Conservation (phyloP, 176 grass and related monocot genomes). For the Carex scoparia region DNA sequence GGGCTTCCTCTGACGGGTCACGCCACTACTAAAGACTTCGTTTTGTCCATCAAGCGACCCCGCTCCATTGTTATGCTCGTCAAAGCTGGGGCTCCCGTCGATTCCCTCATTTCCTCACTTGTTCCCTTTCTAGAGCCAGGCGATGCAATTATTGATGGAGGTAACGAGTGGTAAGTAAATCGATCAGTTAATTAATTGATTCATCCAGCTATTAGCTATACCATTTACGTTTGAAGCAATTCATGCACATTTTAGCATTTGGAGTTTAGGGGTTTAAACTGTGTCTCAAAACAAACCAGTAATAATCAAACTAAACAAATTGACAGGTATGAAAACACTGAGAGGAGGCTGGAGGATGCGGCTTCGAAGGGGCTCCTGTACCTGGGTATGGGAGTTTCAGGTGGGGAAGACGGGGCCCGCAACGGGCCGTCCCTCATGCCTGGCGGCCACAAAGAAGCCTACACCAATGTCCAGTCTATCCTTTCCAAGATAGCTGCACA, state of each 20-base stretch:
- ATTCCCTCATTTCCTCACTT: conserved; percentile 64
- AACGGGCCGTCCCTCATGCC: conserved; percentile 88
- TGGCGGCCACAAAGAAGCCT: conserved; percentile 57
- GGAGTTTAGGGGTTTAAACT: not conserved
- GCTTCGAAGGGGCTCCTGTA: conserved; percentile 52
- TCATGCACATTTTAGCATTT: not conserved
- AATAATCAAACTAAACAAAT: not conserved
- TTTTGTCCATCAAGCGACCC: conserved; percentile 60
- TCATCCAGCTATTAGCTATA: not conserved
- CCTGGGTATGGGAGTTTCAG: conserved; percentile 90
- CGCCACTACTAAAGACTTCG: conserved; percentile 59
- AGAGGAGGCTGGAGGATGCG: conserved; percentile 58
- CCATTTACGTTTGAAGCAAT: not conserved
- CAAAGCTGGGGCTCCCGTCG: conserved; percentile 65
- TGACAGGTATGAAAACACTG: conserved; percentile 72
- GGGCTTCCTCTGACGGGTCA: conserved; percentile 60
- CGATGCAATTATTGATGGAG: conserved; percentile 82
- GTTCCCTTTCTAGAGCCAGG: conserved; percentile 58
- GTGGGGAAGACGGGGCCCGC: conserved; percentile 70
- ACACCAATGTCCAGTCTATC: conserved; percentile 65
- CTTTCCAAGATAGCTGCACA: conserved; percentile 55
- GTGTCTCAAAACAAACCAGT: not conserved
- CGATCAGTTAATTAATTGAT: not conserved
- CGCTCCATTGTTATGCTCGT: conserved; percentile 75
- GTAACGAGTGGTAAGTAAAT: conserved; percentile 54